A percentile compares a stretch with the other conserved stretches of the same genome.
phyloP scores from a whole-genome alignment of 257 asterid genomes.

The Mentha longifolia region DNA sequence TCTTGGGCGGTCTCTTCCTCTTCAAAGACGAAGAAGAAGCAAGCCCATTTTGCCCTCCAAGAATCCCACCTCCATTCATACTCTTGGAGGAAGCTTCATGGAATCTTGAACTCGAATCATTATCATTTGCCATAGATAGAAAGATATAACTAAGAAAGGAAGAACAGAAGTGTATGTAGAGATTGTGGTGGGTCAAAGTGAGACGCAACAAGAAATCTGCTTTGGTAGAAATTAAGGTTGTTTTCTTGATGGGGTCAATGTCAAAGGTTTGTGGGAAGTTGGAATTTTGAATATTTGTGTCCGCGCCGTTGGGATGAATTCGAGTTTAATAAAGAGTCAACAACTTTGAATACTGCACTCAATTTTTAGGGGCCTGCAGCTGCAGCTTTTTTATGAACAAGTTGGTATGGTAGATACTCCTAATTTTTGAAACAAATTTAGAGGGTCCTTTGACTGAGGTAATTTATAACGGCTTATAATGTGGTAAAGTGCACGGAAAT shows the following conservation, averaged over 20 bases:
- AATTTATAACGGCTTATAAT: no score
- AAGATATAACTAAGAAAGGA: not conserved
- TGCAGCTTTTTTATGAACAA: not conserved
- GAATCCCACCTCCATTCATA: not conserved
- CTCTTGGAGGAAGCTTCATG: not conserved
- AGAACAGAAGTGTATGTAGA: not conserved
- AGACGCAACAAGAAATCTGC: slow-evolving; percentile 11
- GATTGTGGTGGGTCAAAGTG: slow-evolving; percentile 33
- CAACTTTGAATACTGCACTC: slow-evolving; percentile 29
- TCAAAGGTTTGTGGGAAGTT: slow-evolving; percentile 27
- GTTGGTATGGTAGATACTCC: not conserved
- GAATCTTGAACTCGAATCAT: slow-evolving; percentile 8
- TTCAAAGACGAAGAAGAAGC: slow-evolving; percentile 57
- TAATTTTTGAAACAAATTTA: no score
- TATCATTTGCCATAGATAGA: slow-evolving; percentile 17
- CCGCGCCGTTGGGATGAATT: slow-evolving; percentile 41
- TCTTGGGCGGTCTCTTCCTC: slow-evolving; percentile 77
- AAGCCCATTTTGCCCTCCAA: slow-evolving; percentile 20
- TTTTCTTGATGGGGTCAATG: slow-evolving; percentile 42
- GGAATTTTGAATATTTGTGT: slow-evolving; percentile 44
- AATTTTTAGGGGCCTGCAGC: slow-evolving; percentile 29
- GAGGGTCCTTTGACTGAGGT: no score
- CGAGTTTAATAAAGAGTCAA: slow-evolving; percentile 19
- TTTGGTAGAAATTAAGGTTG: slow-evolving; percentile 40
- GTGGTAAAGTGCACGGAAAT: no score